Conservation (phyloP, 78 protist species). For the Diacronema lutheri region DNA sequence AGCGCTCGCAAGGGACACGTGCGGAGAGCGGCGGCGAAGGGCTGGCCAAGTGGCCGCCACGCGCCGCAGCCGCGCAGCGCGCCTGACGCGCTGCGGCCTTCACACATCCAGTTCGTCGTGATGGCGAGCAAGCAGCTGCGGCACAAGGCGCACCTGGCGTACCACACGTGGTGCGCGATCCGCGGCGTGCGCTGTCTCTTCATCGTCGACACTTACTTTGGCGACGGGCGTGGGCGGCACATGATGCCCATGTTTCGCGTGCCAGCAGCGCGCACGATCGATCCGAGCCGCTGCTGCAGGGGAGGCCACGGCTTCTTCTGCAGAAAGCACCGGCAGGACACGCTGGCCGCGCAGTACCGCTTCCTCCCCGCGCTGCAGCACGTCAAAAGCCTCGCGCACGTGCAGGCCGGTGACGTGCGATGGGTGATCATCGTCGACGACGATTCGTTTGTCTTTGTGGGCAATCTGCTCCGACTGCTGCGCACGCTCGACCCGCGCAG, state of each 20-base stretch:
- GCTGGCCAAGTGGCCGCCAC: too few relatives aligned
- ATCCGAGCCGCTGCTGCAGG: background rate
- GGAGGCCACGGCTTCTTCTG: background rate
- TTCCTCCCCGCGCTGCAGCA: background rate
- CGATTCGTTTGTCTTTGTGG: background rate
- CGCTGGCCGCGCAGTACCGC: constrained; percentile 7
- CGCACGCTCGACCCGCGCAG: background rate
- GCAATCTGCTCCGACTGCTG: background rate
- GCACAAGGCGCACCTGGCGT: background rate
- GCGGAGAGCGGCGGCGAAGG: too few relatives aligned
- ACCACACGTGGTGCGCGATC: background rate
- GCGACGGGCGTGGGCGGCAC: background rate
- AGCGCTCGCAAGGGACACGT: too few relatives aligned
- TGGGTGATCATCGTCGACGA: constrained; percentile 1
- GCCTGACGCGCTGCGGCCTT: background rate
- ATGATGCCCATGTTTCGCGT: background rate
- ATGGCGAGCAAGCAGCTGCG: background rate
- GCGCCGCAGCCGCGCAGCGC: too few relatives aligned
- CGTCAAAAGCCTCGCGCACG: too few relatives aligned
- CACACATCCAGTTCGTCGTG: background rate
- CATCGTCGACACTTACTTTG: background rate
- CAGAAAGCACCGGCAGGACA: background rate
- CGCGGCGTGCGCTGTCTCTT: background rate
- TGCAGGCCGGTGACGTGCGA: background rate
- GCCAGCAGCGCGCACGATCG: background rate